Percentiles rank a stretch among this genome's conserved stretches.
These are phyloP conservation scores for Naganishia kalamii DNA, from an alignment of 768 basidiomycete species.

Conservation along the genomic window DNA sequence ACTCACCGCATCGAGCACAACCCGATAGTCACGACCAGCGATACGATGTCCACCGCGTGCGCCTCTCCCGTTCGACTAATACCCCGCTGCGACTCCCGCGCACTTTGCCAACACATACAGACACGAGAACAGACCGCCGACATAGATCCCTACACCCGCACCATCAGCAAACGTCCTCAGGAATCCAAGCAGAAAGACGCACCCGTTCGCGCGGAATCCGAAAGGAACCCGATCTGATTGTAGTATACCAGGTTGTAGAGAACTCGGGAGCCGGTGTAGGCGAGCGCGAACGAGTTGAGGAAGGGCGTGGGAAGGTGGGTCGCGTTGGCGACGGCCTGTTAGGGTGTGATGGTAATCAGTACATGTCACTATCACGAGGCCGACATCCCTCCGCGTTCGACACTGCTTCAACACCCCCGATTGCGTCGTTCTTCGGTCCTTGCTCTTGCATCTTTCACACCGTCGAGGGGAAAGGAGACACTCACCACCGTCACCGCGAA, in stretches of 20 bases:
- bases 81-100: slow-evolving; percentile 11
- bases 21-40: too few species aligned
- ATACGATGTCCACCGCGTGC: too few species aligned
- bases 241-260: slow-evolving; percentile 19
- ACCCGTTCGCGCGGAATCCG: slow-evolving; percentile 6
- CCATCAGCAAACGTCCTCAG: not conserved
- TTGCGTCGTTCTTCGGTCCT: not conserved
- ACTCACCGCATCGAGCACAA: too few species aligned
- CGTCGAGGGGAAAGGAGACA: not conserved
- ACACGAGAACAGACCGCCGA: slow-evolving; percentile 14
- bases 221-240: slow-evolving; percentile 15
- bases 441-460: not conserved
- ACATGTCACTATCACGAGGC: not conserved
- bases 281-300: slow-evolving; percentile 19
- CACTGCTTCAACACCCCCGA: too few species aligned
- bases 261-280: slow-evolving; percentile 16
- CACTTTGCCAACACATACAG: slow-evolving; percentile 2
- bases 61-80: too few species aligned
- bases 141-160: slow-evolving; percentile 4
- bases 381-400: not conserved
- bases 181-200: not conserved
- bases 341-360: not conserved
- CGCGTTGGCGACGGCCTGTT: slow-evolving; percentile 5
- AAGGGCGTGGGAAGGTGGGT: slow-evolving; percentile 18
- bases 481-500: slow-evolving; percentile 11